Evolutionary conservation across 345 rosid genomes (phyloP), one percentile per base, ranked within the genome.

Genomic region (Pelargonium nanum): DNA sequence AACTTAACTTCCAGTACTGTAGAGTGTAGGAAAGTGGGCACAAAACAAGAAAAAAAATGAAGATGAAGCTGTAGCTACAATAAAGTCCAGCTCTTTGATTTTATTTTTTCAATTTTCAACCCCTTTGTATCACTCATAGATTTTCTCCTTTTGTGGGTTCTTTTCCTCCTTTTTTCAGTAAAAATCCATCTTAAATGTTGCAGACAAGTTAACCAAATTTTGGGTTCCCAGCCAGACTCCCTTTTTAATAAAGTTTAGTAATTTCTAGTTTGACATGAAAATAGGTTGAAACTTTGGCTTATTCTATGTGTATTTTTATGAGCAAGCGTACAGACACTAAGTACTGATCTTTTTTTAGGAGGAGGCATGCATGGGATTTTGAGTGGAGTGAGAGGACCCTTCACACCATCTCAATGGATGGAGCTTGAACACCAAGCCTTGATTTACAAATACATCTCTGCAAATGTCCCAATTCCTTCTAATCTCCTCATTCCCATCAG

Each of bases 351-450:
- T 55, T 20, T 62, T 9, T 59, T 50, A 61, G 77, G 74, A 59
- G 74, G 63, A 58, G 60, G 62, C 64, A 60, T n/a, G n/a, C n/a
- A n/a, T n/a, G n/a, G n/a, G n/a, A n/a, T 61, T 45, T 63, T 75
- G 34, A 22, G 68, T 48, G 89, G 80, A 17, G 56, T 69, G 0
- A 73, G 81, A 73, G 87, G 87, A 13, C 80, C 85, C 22, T 85
- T 83, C 26, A 83, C 91, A 44, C 79, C 76, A 53, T 79, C 85
- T 20, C 98, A 92, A 69, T 89, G 96, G 96, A 82, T 82, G 74
- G 98, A 92, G 81, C 76, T 92, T 21, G 95, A 92, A 74, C 95
- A 89, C 66, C 98, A 92, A 73, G 95, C 96, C 12, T 74, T 89
- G 86, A 89, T 92, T 85, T 89, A 80, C 76, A 89, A 86, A 70